Conservation (phyloP, 2,329 filamentous ascomycete species). For the Beauveria pseudobassiana region DNA sequence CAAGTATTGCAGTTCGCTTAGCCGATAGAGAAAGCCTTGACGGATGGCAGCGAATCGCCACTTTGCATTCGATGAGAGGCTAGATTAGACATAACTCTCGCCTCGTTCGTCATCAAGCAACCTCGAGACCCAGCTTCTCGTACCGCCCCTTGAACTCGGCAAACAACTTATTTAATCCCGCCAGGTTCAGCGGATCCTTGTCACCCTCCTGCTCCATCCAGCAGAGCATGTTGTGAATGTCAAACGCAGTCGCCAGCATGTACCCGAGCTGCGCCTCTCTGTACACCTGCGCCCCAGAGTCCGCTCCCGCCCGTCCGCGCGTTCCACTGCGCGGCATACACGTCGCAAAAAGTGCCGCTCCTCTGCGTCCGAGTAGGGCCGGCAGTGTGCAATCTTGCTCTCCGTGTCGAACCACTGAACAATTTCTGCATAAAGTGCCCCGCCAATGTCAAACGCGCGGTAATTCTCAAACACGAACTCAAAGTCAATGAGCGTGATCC, state of each 20-base stretch:
- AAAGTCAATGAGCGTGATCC: slow-evolving; percentile 14
- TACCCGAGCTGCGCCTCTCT: slow-evolving; percentile 13
- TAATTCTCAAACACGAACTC: slow-evolving; percentile 16
- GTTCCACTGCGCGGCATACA: slow-evolving; percentile 14
- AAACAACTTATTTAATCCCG: slow-evolving; percentile 14
- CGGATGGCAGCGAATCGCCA: too few relatives aligned
- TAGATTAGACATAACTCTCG: too few relatives aligned
- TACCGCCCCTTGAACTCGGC: slow-evolving; percentile 10
- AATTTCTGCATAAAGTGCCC: slow-evolving; percentile 17
- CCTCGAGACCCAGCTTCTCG: background rate
- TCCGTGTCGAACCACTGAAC: slow-evolving; percentile 16
- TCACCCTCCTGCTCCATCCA: slow-evolving; percentile 11
- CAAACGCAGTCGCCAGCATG: slow-evolving; percentile 16
- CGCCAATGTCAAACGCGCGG: slow-evolving; percentile 16
- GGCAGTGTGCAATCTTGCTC: slow-evolving; percentile 13
- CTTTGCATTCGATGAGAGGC: too few relatives aligned
- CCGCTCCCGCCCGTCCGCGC: slow-evolving; percentile 12
- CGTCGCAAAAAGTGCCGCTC: slow-evolving; percentile 16
- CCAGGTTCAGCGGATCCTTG: slow-evolving; percentile 11
- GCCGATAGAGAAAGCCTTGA: too few relatives aligned
- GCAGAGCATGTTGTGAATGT: slow-evolving; percentile 17
- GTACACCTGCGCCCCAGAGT: slow-evolving; percentile 13
- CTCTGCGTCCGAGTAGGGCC: slow-evolving; percentile 12
- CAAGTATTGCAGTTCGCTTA: background rate
- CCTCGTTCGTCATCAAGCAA: background rate